Conservation (phyloP, 306 rosid genomes). For the Comarum palustre region DNA sequence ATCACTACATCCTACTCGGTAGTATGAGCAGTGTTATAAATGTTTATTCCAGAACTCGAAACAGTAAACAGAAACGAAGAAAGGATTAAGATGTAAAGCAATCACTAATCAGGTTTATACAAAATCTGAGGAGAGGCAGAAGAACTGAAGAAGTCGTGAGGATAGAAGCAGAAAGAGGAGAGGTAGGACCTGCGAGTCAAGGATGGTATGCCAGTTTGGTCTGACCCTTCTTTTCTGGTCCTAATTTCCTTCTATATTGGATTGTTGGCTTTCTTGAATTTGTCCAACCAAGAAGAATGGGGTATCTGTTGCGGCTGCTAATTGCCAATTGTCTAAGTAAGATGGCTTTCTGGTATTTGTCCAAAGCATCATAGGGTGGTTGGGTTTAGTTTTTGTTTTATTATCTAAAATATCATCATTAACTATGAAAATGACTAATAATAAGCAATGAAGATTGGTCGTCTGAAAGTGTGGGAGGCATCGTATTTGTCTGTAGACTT, state of each 20-base stretch:
- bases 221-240: neutral
- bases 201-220: constrained; percentile 5
- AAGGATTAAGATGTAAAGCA: neutral
- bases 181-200: neutral
- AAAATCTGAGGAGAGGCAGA: neutral
- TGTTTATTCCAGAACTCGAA: neutral
- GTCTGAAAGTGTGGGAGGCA: neutral
- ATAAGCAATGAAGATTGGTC: neutral
- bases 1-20: too few relatives aligned
- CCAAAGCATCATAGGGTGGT: neutral
- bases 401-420: neutral
- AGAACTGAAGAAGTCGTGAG: neutral
- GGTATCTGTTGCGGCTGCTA: neutral
- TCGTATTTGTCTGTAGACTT: neutral
- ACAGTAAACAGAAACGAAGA: neutral
- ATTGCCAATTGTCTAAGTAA: neutral
- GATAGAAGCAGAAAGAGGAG: neutral
- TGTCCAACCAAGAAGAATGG: neutral
- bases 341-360: neutral
- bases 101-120: neutral
- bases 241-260: neutral
- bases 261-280: neutral
- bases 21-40: neutral
- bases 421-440: neutral
- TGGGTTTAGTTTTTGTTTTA: neutral